Conservation (phyloP, 768 basidiomycete species). For the Hypholoma sublateritium region DNA sequence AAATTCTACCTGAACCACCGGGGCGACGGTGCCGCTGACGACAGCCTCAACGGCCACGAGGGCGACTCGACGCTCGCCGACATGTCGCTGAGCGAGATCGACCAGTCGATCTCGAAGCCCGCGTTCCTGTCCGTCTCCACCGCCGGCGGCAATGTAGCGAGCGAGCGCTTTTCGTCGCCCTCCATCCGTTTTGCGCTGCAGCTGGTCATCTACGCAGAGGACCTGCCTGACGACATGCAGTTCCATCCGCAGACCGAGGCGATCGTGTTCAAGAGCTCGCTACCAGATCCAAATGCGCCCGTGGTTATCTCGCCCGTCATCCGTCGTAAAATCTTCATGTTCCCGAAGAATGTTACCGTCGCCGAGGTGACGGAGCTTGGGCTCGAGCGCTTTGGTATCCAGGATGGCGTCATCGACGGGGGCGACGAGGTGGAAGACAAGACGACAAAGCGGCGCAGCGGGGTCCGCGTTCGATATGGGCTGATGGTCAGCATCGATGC, state of each 20-base stretch:
- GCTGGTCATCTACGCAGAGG: constrained; percentile 82
- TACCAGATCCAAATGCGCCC: constrained; percentile 52
- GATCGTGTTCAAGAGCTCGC: constrained; percentile 81
- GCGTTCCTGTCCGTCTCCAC: constrained; percentile 45
- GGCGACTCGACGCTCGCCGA: constrained; percentile 45
- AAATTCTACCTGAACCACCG: constrained; percentile 92
- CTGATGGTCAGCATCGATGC: constrained; percentile 60
- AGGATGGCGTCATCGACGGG: constrained; percentile 97
- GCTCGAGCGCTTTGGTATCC: constrained; percentile 91
- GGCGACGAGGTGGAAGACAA: constrained; percentile 99
- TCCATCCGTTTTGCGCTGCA: constrained; percentile 85
- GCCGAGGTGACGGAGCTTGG: constrained; percentile 94
- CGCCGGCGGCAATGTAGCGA: constrained; percentile 44
- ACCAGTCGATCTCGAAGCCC: constrained; percentile 25
- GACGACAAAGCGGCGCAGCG: constrained; percentile 75
- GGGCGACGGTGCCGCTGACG: constrained; percentile 37
- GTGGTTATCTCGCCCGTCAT: constrained; percentile 58
- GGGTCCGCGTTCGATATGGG: constrained; percentile 79
- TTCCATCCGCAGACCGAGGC: constrained; percentile 94
- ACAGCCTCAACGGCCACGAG: constrained; percentile 37
- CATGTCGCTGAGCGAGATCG: constrained; percentile 27
- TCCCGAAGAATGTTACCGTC: constrained; percentile 94
- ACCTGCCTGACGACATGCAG: constrained; percentile 91
- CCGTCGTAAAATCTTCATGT: constrained; percentile 82
- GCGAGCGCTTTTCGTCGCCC: constrained; percentile 80